phyloP scores from a whole-genome alignment of 768 basidiomycete genomes.

The Macrolepiota albuminosa region DNA sequence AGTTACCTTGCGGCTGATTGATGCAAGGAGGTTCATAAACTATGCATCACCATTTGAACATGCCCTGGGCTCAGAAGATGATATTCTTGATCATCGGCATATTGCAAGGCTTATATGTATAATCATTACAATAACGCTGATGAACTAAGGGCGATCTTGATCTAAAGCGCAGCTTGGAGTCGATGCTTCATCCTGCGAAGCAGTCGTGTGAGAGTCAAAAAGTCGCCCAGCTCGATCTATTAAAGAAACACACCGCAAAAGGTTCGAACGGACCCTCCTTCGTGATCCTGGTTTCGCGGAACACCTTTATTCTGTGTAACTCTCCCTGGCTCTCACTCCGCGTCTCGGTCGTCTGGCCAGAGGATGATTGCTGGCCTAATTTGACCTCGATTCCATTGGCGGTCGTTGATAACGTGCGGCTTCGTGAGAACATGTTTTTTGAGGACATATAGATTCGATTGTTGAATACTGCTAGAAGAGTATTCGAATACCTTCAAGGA shows the following conservation, averaged over 20 bases:
- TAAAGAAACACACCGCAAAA: background rate
- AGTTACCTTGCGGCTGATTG: too few species aligned
- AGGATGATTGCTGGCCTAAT: background rate
- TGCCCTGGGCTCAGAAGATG: too few species aligned
- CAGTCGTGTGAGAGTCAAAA: background rate
- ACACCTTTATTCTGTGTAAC: constrained; percentile 4
- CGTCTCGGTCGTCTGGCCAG: background rate
- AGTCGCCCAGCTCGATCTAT: background rate
- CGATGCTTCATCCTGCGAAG: background rate
- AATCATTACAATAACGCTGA: too few species aligned
- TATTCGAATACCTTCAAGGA: constrained; percentile 10
- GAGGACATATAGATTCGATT: constrained; percentile 12
- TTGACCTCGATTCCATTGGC: constrained; percentile 4
- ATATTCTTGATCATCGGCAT: too few species aligned
- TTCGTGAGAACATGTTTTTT: constrained; percentile 1
- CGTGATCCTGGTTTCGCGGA: constrained; percentile 4
- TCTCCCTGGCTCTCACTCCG: background rate
- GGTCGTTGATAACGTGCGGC: background rate
- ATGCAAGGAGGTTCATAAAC: too few species aligned
- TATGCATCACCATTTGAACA: too few species aligned
- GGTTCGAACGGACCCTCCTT: background rate
- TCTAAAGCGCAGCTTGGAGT: background rate
- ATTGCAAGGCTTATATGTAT: too few species aligned
- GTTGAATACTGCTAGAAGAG: constrained; percentile 13
- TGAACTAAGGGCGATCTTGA: background rate